Conservation (phyloP, 805 yeast species). For the Teunomyces barrocoloradensis region DNA sequence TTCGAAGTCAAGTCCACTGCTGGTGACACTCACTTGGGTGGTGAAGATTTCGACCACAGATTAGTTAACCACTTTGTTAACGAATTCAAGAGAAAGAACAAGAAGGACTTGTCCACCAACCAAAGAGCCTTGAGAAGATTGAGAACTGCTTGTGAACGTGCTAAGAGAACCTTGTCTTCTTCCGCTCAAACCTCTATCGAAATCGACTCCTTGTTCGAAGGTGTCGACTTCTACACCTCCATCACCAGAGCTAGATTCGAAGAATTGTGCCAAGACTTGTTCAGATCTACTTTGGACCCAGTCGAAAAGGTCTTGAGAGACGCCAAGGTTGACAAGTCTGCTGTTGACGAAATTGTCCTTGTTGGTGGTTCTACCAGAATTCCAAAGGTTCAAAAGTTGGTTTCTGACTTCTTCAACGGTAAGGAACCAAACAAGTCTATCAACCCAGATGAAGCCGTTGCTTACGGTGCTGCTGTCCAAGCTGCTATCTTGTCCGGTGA, state of each 20-base stretch:
- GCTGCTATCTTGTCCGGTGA: constrained; percentile 97
- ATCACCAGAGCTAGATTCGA: constrained; percentile 97
- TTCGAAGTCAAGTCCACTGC: constrained; percentile 50
- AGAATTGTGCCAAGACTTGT: constrained; percentile 90
- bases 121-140: constrained; percentile 98
- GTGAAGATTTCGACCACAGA: constrained; percentile 98
- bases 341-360: constrained; percentile 86
- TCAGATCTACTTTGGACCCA: constrained; percentile 92
- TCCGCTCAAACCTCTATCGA: constrained; percentile 94
- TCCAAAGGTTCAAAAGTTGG: constrained; percentile 94
- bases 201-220: constrained; percentile 92
- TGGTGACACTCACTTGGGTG: constrained; percentile 73
- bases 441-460: constrained; percentile 99
- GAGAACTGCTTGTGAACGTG: constrained; percentile 99
- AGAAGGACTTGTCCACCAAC: constrained; percentile 88
- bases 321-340: constrained; percentile 85
- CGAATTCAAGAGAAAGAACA: constrained; percentile 97
- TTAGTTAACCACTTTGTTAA: constrained; percentile 88
- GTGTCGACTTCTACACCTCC: constrained; percentile 94
- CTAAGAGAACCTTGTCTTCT: constrained; percentile 96
- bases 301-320: constrained; percentile 93
- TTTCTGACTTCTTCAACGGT: constrained; percentile 95
- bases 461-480: constrained; percentile 99
- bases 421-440: constrained; percentile 95
- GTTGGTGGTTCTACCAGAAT: constrained; percentile 99